A percentile compares a stretch with the other conserved stretches of the same genome.
These are phyloP conservation scores for Calonectria naviculata DNA, from an alignment of 2,329 filamentous ascomycete genomes.

Conservation along the genomic window DNA sequence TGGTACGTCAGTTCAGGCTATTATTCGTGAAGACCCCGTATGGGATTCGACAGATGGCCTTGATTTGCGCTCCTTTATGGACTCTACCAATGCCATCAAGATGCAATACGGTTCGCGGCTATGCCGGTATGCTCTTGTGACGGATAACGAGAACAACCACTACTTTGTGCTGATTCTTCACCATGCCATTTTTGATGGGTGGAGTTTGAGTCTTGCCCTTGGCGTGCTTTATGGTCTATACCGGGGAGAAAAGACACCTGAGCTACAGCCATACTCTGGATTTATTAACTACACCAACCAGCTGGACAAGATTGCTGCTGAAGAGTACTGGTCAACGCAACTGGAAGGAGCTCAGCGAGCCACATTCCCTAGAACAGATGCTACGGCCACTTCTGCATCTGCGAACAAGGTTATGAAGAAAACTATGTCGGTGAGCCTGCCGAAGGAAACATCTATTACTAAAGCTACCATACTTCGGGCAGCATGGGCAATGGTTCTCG, in stretches of 20 bases:
- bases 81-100: neutral
- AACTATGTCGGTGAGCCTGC: neutral
- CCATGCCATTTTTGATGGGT: constrained; percentile 11
- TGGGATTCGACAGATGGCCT: neutral
- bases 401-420: constrained; percentile 50
- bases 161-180: constrained; percentile 6
- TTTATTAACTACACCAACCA: constrained; percentile 6
- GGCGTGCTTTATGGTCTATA: neutral
- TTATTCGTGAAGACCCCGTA: neutral
- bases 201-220: neutral
- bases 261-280: neutral
- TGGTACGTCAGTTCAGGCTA: neutral
- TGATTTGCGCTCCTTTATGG: neutral
- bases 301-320: neutral
- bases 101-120: constrained; percentile 6
- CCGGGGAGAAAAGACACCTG: neutral
- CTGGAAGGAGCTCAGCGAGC: constrained; percentile 43
- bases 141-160: neutral
- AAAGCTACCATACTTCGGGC: constrained; percentile 43
- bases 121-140: constrained; percentile 2
- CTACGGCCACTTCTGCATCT: constrained; percentile 58
- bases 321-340: neutral
- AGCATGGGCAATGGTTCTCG: constrained; percentile 63
- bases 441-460: constrained; percentile 9
- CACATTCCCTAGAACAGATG: constrained; percentile 53